A percentile compares a stretch with the other conserved stretches of the same genome.
Evolutionary conservation across 176 grass and related monocot genomes (phyloP).

Genomic region (Tillandsia fasciculata): DNA sequence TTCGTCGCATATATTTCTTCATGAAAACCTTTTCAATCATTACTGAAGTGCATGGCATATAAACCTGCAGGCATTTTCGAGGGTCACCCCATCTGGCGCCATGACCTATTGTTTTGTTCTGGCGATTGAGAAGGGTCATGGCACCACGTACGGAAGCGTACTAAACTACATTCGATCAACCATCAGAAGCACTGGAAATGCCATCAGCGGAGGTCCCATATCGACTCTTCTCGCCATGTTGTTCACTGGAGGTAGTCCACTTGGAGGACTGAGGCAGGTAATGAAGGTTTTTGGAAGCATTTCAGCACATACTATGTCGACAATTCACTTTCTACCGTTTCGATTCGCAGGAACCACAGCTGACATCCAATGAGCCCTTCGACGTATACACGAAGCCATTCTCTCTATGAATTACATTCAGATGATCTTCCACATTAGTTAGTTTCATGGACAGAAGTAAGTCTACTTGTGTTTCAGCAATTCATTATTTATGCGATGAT

Average conservation of each 20-base stretch:
- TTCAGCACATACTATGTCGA: neutral
- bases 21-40: neutral
- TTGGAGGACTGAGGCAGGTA: constrained; percentile 67
- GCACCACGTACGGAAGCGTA: constrained; percentile 76
- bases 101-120: constrained; percentile 98
- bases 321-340: neutral
- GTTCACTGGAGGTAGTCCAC: constrained; percentile 48
- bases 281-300: neutral
- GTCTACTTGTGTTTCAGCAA: too few species aligned
- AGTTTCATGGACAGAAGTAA: neutral
- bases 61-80: constrained; percentile 59
- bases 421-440: neutral
- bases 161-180: constrained; percentile 66
- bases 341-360: constrained; percentile 66
- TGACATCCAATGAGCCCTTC: constrained; percentile 50
- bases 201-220: constrained; percentile 29
- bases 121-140: constrained; percentile 76
- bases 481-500: too few species aligned
- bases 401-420: constrained; percentile 41
- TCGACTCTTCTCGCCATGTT: constrained; percentile 78
- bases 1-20: neutral
- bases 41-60: neutral
- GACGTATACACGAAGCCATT: constrained; percentile 90
- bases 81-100: constrained; percentile 77
- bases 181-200: constrained; percentile 54